Conservation (phyloP, 345 rosid genomes). For the Lepidium africanum region DNA sequence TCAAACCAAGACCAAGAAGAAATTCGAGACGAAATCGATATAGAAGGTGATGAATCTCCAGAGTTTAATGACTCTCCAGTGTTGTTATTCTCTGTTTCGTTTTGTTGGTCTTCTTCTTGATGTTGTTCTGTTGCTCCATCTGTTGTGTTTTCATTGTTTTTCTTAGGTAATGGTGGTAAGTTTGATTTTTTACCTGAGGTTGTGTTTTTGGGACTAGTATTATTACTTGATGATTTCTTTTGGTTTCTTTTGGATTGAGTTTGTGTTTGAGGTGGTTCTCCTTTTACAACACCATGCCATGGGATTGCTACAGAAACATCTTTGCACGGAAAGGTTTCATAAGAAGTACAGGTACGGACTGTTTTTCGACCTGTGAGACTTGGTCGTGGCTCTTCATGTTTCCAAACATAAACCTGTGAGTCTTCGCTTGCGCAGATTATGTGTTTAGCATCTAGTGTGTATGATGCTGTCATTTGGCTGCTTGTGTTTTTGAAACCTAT, state of each 20-base stretch:
- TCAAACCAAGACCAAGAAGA: slow-evolving; percentile 70
- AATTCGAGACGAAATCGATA: slow-evolving; percentile 40
- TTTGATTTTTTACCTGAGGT: slow-evolving; percentile 31
- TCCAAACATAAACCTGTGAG: slow-evolving; percentile 82
- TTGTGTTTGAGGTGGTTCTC: slow-evolving; percentile 52
- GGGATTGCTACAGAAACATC: slow-evolving; percentile 86
- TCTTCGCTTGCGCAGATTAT: slow-evolving; percentile 80
- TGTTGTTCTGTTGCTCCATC: slow-evolving; percentile 32
- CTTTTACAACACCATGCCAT: slow-evolving; percentile 68
- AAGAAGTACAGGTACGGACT: slow-evolving; percentile 31
- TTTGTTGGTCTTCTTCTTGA: slow-evolving; percentile 38
- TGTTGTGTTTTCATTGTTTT: slow-evolving; percentile 24
- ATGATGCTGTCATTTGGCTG: slow-evolving; percentile 89
- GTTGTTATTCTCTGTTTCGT: slow-evolving; percentile 31
- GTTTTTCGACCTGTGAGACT: slow-evolving; percentile 39
- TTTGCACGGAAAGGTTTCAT: slow-evolving; percentile 69
- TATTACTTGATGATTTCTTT: slow-evolving; percentile 25
- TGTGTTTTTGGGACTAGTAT: slow-evolving; percentile 43
- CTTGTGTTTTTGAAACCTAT: slow-evolving; percentile 71
- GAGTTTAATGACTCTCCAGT: slow-evolving; percentile 26
- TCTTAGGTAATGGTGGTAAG: slow-evolving; percentile 88
- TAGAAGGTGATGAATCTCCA: slow-evolving; percentile 20
- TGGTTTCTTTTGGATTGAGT: slow-evolving; percentile 42
- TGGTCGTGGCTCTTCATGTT: slow-evolving; percentile 40
- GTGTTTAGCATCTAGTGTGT: slow-evolving; percentile 59